Evolutionary conservation across 305 asterid genomes (phyloP).

Genomic region (Solanum hybrid): DNA sequence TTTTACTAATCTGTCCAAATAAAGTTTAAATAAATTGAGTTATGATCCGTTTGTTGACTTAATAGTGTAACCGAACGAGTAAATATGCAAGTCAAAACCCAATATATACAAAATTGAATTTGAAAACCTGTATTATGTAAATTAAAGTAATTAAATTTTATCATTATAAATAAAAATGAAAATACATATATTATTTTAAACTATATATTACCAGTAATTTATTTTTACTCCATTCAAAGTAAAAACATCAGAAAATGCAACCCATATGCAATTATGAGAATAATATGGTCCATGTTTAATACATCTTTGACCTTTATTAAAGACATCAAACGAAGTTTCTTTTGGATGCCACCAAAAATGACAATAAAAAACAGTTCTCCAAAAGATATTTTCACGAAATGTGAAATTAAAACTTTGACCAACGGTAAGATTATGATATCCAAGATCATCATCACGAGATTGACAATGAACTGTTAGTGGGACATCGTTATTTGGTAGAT

Average conservation of each 20-base stretch:
- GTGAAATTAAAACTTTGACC: not conserved
- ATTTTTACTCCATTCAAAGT: not conserved
- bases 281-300: not conserved
- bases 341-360: not conserved
- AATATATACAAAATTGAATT: not conserved
- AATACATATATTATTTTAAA: not conserved
- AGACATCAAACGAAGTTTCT: not conserved
- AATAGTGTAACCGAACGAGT: not conserved
- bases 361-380: not conserved
- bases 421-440: not conserved
- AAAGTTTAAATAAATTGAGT: not conserved
- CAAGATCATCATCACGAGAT: not conserved
- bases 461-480: not conserved
- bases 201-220: not conserved
- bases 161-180: not conserved
- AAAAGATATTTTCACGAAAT: not conserved
- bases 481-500: not conserved
- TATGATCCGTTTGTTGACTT: not conserved
- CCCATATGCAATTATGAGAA: not conserved
- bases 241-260: not conserved
- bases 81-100: not conserved
- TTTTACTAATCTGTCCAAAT: not conserved
- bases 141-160: not conserved
- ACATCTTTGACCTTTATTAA: not conserved
- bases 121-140: not conserved